Evolutionary conservation across 1,284 basidiomycete species (phyloP).

Genomic region (Ganoderma multipileum): DNA sequence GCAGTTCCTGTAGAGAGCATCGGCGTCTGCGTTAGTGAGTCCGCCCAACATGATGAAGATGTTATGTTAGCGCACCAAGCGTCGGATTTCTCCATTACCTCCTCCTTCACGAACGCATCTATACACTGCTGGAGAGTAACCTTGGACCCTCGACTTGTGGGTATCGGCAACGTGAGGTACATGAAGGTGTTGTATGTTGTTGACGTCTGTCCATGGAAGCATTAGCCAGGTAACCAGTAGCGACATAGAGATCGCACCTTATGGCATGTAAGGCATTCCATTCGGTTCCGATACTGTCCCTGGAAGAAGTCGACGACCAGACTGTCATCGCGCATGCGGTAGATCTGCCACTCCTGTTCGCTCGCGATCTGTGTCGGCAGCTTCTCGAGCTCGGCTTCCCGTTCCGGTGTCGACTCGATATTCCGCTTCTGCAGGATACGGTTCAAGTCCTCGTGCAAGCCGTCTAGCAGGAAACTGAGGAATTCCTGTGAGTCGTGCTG

Average conservation of each 20-base stretch:
- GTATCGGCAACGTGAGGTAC: slow-evolving; percentile 93
- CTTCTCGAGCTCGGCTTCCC: slow-evolving; percentile 88
- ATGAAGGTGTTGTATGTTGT: slow-evolving; percentile 99
- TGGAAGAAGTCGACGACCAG: slow-evolving; percentile 98
- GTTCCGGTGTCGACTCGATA: slow-evolving; percentile 78
- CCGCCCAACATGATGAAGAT: not conserved
- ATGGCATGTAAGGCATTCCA: slow-evolving; percentile 91
- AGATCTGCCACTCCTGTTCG: slow-evolving; percentile 93
- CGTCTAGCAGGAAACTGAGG: slow-evolving; percentile 92
- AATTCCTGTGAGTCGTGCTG: slow-evolving; percentile 99
- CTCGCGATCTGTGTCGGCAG: slow-evolving; percentile 91
- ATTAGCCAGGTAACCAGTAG: too few species aligned
- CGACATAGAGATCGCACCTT: too few species aligned
- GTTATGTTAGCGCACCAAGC: slow-evolving; percentile 78
- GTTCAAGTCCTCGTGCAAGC: slow-evolving; percentile 96
- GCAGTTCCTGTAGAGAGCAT: slow-evolving; percentile 72
- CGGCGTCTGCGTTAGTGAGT: not conserved
- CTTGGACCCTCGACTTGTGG: slow-evolving; percentile 67
- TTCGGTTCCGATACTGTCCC: slow-evolving; percentile 92
- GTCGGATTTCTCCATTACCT: slow-evolving; percentile 92
- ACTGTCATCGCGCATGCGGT: slow-evolving; percentile 91
- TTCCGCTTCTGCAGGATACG: slow-evolving; percentile 83
- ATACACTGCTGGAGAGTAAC: slow-evolving; percentile 84
- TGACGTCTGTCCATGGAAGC: slow-evolving; percentile 75
- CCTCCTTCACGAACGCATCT: slow-evolving; percentile 90